Conservation (phyloP, 192 early-diverging fungal species). For the Kappamyces sp. region DNA sequence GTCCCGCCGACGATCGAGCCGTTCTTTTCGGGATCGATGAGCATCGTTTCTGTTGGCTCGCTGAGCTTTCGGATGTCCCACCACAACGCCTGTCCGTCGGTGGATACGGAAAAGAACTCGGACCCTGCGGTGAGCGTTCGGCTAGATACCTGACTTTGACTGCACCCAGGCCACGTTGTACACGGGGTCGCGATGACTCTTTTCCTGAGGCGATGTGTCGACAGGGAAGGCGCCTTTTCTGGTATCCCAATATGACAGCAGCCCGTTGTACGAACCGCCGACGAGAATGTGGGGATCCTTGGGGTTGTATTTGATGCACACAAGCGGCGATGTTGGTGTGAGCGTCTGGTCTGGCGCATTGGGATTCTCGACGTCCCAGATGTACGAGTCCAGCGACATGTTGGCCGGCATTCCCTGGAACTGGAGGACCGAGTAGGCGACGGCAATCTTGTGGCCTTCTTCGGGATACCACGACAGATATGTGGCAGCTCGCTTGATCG, state of each 20-base stretch:
- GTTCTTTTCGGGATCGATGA: constrained; percentile 60
- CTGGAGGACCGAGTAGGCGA: constrained; percentile 50
- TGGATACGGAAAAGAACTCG: constrained; percentile 55
- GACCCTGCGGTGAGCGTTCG: constrained; percentile 29
- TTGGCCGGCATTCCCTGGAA: constrained; percentile 49
- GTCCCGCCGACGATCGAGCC: constrained; percentile 55
- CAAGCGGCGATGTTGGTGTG: constrained; percentile 45
- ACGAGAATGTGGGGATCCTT: constrained; percentile 61
- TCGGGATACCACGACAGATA: constrained; percentile 61
- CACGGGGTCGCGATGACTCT: constrained; percentile 54
- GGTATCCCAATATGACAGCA: constrained; percentile 55
- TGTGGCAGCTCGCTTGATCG: constrained; percentile 44
- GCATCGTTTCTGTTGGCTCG: constrained; percentile 50
- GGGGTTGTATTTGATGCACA: constrained; percentile 57
- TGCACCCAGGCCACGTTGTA: constrained; percentile 55
- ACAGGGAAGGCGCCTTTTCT: constrained; percentile 53
- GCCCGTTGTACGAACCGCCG: constrained; percentile 55
- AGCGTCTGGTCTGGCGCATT: constrained; percentile 52
- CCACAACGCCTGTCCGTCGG: constrained; percentile 57
- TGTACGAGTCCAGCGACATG: constrained; percentile 54
- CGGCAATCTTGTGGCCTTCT: constrained; percentile 54
- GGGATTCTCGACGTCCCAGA: constrained; percentile 63
- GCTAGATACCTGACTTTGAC: constrained; percentile 42
- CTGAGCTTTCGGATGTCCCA: constrained; percentile 59
- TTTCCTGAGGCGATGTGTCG: constrained; percentile 51